Evolutionary conservation across 2,329 filamentous ascomycete genomes (phyloP).

Genomic region (Leptographium procerum): DNA sequence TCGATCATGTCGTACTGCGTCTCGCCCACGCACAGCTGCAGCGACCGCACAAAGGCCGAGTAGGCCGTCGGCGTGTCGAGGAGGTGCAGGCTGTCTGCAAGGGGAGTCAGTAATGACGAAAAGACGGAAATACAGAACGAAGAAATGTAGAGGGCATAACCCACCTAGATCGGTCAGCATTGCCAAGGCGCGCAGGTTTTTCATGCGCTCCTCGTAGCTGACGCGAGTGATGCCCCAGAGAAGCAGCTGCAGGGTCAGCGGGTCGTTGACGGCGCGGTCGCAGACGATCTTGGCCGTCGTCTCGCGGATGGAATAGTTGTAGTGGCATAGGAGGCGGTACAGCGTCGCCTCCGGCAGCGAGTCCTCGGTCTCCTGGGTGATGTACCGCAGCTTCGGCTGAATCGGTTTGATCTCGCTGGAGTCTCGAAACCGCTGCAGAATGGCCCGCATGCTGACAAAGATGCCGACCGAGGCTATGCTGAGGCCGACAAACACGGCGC

Average conservation of each 20-base stretch:
- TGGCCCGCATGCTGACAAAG: constrained; percentile 42
- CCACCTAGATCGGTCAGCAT: constrained; percentile 40
- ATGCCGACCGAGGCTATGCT: constrained; percentile 48
- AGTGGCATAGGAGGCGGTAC: constrained; percentile 55
- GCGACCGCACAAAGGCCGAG: constrained; percentile 46
- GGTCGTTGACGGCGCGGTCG: constrained; percentile 48
- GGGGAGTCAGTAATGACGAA: constrained; percentile 2
- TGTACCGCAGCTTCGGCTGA: constrained; percentile 58
- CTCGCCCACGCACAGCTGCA: constrained; percentile 44
- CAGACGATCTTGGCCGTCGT: constrained; percentile 50
- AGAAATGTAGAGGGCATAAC: constrained; percentile 13
- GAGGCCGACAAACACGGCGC: constrained; percentile 38
- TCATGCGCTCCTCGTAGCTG: constrained; percentile 48
- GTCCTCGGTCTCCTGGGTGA: constrained; percentile 66
- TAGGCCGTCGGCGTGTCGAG: constrained; percentile 41
- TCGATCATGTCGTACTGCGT: constrained; percentile 38
- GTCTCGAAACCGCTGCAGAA: constrained; percentile 49
- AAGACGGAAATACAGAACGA: background rate
- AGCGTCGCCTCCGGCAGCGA: constrained; percentile 56
- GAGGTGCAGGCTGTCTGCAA: constrained; percentile 30
- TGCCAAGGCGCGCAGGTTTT: constrained; percentile 43
- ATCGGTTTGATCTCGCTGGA: constrained; percentile 54
- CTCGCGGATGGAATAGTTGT: constrained; percentile 61
- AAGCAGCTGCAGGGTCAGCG: constrained; percentile 34
- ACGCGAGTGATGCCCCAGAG: constrained; percentile 47